Evolutionary conservation across 768 basidiomycete species (phyloP), one percentile per base, ranked within the genome.

Genomic region (Termitomyces sp.): DNA sequence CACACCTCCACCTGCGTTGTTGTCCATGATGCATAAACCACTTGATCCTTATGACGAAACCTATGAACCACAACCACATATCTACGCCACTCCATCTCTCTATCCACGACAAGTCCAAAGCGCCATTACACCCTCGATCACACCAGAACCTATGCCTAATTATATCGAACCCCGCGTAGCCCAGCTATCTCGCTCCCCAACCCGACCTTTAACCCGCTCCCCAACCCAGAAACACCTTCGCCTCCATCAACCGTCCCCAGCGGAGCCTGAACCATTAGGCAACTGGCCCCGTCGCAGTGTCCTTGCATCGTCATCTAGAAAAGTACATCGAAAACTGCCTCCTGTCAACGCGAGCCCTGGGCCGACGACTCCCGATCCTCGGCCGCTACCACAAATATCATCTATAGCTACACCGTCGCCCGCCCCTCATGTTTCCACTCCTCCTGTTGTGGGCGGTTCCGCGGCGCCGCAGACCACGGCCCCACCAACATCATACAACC

Each of bases 241-340:
- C 1, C 72, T 67, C 32, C 36, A 58, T 38, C 43, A 54, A 23
- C 56, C 56, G 7, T 69, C 74, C 14, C 63, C 74, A 4, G 72
- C 74, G n/a, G 60, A 61, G 14, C 77, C 81, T 33, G 72, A 78
- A 30, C 81, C 79, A 3, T 69, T 86, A 0, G 81, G 82, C 18
- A 70, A 81, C 36, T 85, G 85, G 84, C 85, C 83, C 40, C 78
- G 49, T 43, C 49, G 79, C 23, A 64, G 67, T 12, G 77, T 84
- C 62, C 70, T 73, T 14, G 66, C 75, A 26, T 66, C 71, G 18
- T 73, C 75, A 48, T 70, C 74, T 10, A 50, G 58, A 51, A 71
- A 67, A 43, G 58, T 63, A 33, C 74, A 74, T 60, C 68, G 69
- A 63, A 71, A 71, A 63, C 60, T 65, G 43, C 62, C 61, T 9